These are phyloP conservation scores for Agrostemma githago DNA, from an alignment of 148 eudicot genomes.

Conservation along the genomic window DNA sequence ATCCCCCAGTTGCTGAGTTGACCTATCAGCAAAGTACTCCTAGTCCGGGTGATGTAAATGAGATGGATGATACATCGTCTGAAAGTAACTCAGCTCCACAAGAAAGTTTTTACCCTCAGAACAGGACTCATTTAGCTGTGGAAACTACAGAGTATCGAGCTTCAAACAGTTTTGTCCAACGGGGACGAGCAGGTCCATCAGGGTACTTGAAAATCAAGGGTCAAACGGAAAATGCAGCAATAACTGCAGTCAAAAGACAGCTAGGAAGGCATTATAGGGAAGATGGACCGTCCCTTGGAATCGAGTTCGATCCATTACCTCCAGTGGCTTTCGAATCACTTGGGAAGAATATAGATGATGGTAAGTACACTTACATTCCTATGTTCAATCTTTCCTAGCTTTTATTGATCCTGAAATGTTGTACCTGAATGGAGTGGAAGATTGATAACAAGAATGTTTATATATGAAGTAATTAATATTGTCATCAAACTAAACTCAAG, in stretches of 20 bases:
- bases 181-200: conserved; percentile 61
- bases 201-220: conserved; percentile 92
- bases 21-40: conserved; percentile 44
- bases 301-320: conserved; percentile 84
- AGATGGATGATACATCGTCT: conserved; percentile 68
- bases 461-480: background rate
- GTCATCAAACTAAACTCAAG: background rate
- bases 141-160: conserved; percentile 40
- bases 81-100: conserved; percentile 62
- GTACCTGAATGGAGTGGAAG: background rate
- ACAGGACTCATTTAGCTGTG: conserved; percentile 32
- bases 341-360: conserved; percentile 37
- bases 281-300: conserved; percentile 91
- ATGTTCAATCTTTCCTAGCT: background rate
- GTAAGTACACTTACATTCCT: conserved; percentile 26
- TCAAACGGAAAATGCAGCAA: conserved; percentile 71
- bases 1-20: conserved; percentile 40
- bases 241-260: conserved; percentile 91
- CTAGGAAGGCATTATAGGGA: conserved; percentile 67
- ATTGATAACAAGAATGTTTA: background rate
- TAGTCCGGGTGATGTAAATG: conserved; percentile 35
- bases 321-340: conserved; percentile 86
- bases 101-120: conserved; percentile 34
- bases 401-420: conserved; percentile 2
- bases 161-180: conserved; percentile 36